Evolutionary conservation across 495 filamentous ascomycete genomes (phyloP).

Genomic region (Margaritispora aquatica): DNA sequence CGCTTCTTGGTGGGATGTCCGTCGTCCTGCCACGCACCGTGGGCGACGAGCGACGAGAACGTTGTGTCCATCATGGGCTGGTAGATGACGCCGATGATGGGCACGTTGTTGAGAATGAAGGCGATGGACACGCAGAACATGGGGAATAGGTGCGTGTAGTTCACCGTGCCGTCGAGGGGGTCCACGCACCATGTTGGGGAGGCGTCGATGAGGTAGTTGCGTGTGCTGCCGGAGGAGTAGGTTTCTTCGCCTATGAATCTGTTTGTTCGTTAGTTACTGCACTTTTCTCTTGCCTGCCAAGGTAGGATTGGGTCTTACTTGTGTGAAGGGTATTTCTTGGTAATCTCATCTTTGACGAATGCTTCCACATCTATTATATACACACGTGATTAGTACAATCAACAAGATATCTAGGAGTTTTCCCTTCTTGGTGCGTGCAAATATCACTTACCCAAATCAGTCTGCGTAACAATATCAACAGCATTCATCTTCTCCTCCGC

Average conservation of each 20-base stretch:
- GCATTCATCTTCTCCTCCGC: slow-evolving; percentile 55
- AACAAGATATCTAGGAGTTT: too few relatives aligned
- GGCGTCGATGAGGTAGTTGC: slow-evolving; percentile 53
- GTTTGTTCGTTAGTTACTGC: background rate
- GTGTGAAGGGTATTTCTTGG: slow-evolving; percentile 51
- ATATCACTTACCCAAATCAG: slow-evolving; percentile 50
- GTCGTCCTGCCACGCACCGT: slow-evolving; percentile 46
- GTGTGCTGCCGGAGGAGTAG: slow-evolving; percentile 51
- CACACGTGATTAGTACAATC: slow-evolving; percentile 3
- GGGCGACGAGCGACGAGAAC: slow-evolving; percentile 53
- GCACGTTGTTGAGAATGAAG: slow-evolving; percentile 47
- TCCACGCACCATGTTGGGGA: slow-evolving; percentile 66
- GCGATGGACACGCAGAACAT: slow-evolving; percentile 69
- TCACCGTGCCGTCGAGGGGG: slow-evolving; percentile 65
- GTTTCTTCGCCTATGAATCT: slow-evolving; percentile 69
- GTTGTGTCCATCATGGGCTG: slow-evolving; percentile 58
- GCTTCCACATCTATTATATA: slow-evolving; percentile 53
- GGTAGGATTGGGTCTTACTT: slow-evolving; percentile 34
- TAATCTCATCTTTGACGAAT: slow-evolving; percentile 53
- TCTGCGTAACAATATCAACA: slow-evolving; percentile 67
- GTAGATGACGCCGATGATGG: slow-evolving; percentile 60
- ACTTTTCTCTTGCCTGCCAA: background rate
- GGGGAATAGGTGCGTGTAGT: slow-evolving; percentile 66
- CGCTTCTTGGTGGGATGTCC: slow-evolving; percentile 39
- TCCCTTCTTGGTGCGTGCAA: background rate